These are phyloP conservation scores for Pseudopithomyces chartarum DNA, from an alignment of 2,329 filamentous ascomycete genomes.

Conservation along the genomic window DNA sequence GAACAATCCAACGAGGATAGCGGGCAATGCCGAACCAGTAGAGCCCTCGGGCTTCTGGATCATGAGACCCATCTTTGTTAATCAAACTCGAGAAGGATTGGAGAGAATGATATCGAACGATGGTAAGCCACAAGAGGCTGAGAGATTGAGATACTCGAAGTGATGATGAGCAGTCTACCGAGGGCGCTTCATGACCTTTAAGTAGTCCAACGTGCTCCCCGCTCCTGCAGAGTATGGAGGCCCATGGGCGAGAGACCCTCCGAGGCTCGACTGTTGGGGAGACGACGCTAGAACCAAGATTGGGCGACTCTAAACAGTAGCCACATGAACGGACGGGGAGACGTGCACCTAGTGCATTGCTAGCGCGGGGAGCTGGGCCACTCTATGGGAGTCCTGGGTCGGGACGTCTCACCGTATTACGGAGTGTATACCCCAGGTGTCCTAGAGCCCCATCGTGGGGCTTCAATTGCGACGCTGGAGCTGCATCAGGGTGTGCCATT, in stretches of 20 bases:
- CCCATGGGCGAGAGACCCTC: constrained; percentile 1
- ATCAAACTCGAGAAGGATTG: constrained; percentile 12
- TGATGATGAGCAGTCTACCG: not conserved
- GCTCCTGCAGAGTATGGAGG: not conserved
- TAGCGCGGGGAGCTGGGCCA: constrained; percentile 2
- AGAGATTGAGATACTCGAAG: not conserved
- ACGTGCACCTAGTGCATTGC: not conserved
- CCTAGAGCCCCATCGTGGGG: not conserved
- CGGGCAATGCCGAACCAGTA: constrained; percentile 58
- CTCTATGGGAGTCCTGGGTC: not conserved
- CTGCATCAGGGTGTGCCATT: not conserved
- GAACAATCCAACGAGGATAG: constrained; percentile 49
- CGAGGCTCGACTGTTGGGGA: not conserved
- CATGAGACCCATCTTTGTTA: constrained; percentile 38
- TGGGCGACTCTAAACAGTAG: constrained; percentile 4
- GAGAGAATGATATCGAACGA: constrained; percentile 15
- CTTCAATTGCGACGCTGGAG: not conserved
- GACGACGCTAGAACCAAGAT: not conserved
- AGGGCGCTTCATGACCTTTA: constrained; percentile 9
- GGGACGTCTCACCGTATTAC: not conserved
- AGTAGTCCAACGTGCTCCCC: constrained; percentile 6
- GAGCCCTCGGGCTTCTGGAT: constrained; percentile 74
- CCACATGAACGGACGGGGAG: constrained; percentile 6
- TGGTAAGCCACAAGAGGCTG: constrained; percentile 8
- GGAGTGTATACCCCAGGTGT: not conserved